Percentiles rank a stretch among this genome's conserved stretches.
Evolutionary conservation across 2,329 filamentous ascomycete species (phyloP).

Genomic region (Penicillium frequentans): DNA sequence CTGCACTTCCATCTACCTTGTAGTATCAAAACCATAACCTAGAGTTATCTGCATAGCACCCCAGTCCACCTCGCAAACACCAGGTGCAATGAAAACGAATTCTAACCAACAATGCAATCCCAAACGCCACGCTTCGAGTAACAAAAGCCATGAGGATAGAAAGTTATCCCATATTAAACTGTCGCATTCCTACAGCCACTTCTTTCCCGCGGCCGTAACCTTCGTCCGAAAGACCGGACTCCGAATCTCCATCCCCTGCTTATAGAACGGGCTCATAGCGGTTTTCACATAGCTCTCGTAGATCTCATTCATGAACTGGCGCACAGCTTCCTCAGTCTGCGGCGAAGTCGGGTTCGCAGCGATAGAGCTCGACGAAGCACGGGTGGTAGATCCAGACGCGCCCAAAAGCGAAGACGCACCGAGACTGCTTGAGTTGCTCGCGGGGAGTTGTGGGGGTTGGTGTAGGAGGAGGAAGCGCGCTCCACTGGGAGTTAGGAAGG

Average conservation of each 20-base stretch:
- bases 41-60: background rate
- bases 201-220: slow-evolving; percentile 85
- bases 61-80: background rate
- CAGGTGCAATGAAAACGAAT: background rate
- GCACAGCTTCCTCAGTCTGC: slow-evolving; percentile 91
- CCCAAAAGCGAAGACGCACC: slow-evolving; percentile 32
- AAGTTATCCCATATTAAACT: background rate
- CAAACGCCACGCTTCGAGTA: slow-evolving; percentile 26
- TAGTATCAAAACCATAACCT: background rate
- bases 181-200: slow-evolving; percentile 69
- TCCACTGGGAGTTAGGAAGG: slow-evolving; percentile 89
- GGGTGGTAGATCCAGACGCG: slow-evolving; percentile 29
- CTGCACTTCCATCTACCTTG: background rate
- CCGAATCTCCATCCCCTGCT: slow-evolving; percentile 76
- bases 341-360: slow-evolving; percentile 82
- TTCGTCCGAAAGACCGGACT: slow-evolving; percentile 82
- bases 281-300: slow-evolving; percentile 98
- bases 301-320: slow-evolving; percentile 91
- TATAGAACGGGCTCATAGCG: slow-evolving; percentile 95
- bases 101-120: slow-evolving; percentile 5
- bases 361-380: slow-evolving; percentile 65
- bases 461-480: slow-evolving; percentile 93
- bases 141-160: background rate
- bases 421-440: slow-evolving; percentile 16
- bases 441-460: slow-evolving; percentile 62